phyloP scores from a whole-genome alignment of 371 early-diverging fungal genomes.

The Mortierella sp. region DNA sequence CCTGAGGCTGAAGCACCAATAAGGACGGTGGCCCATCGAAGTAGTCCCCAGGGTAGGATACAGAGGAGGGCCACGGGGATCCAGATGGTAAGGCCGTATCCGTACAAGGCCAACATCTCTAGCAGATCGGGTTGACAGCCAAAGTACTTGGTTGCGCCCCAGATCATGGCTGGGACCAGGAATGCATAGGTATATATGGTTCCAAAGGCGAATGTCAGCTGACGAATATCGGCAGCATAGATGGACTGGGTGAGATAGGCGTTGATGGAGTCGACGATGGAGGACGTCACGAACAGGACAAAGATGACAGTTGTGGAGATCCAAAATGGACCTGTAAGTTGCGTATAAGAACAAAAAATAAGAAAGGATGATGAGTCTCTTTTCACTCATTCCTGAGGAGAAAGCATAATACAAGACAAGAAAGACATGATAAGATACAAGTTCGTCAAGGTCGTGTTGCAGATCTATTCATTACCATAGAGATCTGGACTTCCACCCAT shows the following conservation, averaged over 20 bases:
- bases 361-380: background rate
- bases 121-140: conserved; percentile 82
- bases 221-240: conserved; percentile 82
- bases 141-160: conserved; percentile 88
- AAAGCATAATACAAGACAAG: too few relatives aligned
- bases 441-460: too few relatives aligned
- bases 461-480: too few relatives aligned
- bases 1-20: conserved; percentile 23
- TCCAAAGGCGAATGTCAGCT: conserved; percentile 82
- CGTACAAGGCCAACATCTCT: conserved; percentile 88
- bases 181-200: conserved; percentile 86
- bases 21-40: conserved; percentile 31
- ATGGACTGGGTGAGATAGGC: conserved; percentile 67
- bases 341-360: background rate
- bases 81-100: conserved; percentile 94
- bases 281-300: conserved; percentile 89
- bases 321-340: conserved; percentile 92
- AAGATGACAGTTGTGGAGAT: conserved; percentile 94
- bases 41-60: conserved; percentile 15
- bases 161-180: conserved; percentile 78
- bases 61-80: conserved; percentile 86
- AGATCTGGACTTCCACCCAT: conserved; percentile 67
- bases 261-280: conserved; percentile 85
- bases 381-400: too few relatives aligned
- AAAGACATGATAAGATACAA: too few relatives aligned